Percentiles rank a stretch among this genome's conserved stretches.
Conservation (phyloP, 208 protist genomes). For the Crithidia thermophila region DNA sequence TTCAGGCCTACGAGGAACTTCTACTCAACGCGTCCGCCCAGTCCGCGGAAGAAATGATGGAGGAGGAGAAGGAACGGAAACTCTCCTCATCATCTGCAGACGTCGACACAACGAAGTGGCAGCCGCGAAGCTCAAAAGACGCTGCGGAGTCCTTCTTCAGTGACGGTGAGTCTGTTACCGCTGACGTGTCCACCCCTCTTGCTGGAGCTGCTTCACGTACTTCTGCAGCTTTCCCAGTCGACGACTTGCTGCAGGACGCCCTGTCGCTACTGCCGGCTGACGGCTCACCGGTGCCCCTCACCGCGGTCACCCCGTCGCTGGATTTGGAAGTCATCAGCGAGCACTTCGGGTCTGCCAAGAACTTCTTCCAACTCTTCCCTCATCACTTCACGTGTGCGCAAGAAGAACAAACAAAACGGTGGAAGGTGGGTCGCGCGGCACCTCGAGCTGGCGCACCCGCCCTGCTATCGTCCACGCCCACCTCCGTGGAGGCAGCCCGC, state of each 20-base stretch:
- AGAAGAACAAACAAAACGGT: conserved; percentile 29
- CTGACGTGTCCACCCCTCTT: too few relatives aligned
- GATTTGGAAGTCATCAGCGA: conserved; percentile 64
- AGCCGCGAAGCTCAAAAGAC: too few relatives aligned
- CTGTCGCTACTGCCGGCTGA: conserved; percentile 53
- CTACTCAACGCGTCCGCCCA: conserved; percentile 33
- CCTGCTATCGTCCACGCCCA: background rate
- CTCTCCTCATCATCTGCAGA: too few relatives aligned
- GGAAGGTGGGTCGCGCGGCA: conserved; percentile 35
- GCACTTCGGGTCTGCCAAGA: conserved; percentile 54
- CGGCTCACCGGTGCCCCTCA: conserved; percentile 50
- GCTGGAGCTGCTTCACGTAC: background rate
- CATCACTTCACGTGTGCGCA: conserved; percentile 43
- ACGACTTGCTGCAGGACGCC: conserved; percentile 36
- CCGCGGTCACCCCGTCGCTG: conserved; percentile 48
- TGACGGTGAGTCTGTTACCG: too few relatives aligned
- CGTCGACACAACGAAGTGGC: background rate
- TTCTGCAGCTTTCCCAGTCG: background rate
- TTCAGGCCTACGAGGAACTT: conserved; percentile 75
- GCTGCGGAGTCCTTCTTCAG: too few relatives aligned
- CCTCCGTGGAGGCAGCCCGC: too few relatives aligned
- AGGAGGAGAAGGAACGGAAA: too few relatives aligned
- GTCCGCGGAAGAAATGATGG: background rate
- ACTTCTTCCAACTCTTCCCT: conserved; percentile 56
- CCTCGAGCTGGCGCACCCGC: too few relatives aligned